Evolutionary conservation across 345 rosid species (phyloP), one percentile per base, ranked within the genome.

Genomic region (Turritis glabra): DNA sequence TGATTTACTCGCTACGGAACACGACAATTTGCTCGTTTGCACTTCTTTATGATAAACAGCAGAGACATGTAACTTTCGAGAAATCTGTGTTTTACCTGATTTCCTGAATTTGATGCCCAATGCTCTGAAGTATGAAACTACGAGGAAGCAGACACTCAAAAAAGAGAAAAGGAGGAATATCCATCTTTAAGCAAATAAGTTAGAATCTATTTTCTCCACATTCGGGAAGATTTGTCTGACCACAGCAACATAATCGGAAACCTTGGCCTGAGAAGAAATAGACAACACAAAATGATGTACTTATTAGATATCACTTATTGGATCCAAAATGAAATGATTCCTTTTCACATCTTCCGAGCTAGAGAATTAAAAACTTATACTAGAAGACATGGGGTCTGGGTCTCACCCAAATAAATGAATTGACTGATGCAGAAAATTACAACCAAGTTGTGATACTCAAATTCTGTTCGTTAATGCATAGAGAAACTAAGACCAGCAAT

Each of bases 141-240:
- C 46, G 71, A 76, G 59, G 60, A 62, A 66, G 44, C 53, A 69
- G 35, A 44, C 66, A 19, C 54, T 69, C 64, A 8, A 54, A 55
- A 25, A 48, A 26, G 54, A 37, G 54, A 37, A 55, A 23, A 52
- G 7, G 10, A 43, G 48, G 23, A 8, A 37, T 46, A 43, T 67
- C 27, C 72, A 63, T 47, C 55, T 73, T 27, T 62, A 74, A 55
- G 82, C 81, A 71, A 87, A 86, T 59, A 88, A 72, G 54, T 79
- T 59, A 3, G 97, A 90, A 79, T 95, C 99, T 37, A 95, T 89
- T 78, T 92, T 97, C 85, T 92, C 82, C 61, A 87, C 80, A 35
- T 90, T 90, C 43, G 92, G 90, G 71, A 95, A 95, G 70, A 82
- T 74, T 78, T 87, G 71, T 73, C 80, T 89, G 73, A 94, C 27